phyloP scores from a whole-genome alignment of 78 protist species.

The Polysphondylium violaceum region DNA sequence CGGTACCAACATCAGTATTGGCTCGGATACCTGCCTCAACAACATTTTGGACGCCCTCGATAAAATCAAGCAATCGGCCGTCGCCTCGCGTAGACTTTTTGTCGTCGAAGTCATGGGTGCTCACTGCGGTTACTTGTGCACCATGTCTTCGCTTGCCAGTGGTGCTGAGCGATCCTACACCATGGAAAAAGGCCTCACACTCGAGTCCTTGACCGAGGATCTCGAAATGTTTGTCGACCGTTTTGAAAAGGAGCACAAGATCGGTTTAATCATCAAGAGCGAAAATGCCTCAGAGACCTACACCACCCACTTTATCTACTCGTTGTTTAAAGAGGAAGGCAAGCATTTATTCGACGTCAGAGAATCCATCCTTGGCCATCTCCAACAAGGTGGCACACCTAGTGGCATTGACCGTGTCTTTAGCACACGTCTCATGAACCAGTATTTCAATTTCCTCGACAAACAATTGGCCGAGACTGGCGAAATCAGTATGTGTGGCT shows the following conservation, averaged over 20 bases:
- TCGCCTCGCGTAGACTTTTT: constrained; percentile 84
- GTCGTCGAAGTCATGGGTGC: constrained; percentile 88
- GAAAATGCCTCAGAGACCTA: constrained; percentile 65
- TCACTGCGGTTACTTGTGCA: constrained; percentile 81
- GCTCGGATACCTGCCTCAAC: constrained; percentile 90
- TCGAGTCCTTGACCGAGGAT: constrained; percentile 38
- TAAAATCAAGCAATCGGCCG: constrained; percentile 82
- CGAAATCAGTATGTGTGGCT: constrained; percentile 12
- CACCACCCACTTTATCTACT: constrained; percentile 58
- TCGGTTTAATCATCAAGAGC: constrained; percentile 65
- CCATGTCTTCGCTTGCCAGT: constrained; percentile 51
- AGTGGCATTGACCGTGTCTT: constrained; percentile 78
- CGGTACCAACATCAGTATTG: constrained; percentile 81
- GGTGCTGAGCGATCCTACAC: constrained; percentile 83
- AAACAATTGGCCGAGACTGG: not conserved
- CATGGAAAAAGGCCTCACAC: constrained; percentile 62
- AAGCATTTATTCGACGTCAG: constrained; percentile 61
- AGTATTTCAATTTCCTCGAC: constrained; percentile 33
- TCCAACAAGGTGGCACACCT: constrained; percentile 88
- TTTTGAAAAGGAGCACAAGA: constrained; percentile 21
- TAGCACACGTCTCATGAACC: constrained; percentile 42
- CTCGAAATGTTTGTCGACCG: constrained; percentile 57
- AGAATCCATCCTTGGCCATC: constrained; percentile 79
- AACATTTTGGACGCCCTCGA: constrained; percentile 82
- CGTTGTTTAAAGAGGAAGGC: constrained; percentile 73